Base-by-base conservation (phyloP, 345 rosid species). In the Crucihimalaya himalaica region DNA sequence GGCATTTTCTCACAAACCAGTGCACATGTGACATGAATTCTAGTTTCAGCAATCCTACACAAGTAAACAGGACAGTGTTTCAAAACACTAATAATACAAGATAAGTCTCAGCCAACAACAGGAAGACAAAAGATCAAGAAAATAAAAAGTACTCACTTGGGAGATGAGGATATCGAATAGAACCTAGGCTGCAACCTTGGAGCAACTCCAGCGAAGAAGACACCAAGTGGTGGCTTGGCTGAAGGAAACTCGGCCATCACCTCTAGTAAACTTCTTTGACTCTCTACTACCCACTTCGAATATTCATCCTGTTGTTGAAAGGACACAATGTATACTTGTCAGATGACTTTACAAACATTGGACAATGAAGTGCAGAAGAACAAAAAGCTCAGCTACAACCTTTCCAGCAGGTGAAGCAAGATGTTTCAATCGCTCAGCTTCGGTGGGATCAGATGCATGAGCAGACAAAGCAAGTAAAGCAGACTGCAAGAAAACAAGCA, bases 1-100 rank as follows among this genome's bases (percentile, higher is more conserved):
- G 93, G 88, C 60, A 85, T 92, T 72, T 87, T 89, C 74, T 91
- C 99, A 80, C 81, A 69, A 72, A 95, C 98, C 56, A 95, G 73
- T 5, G 98, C 97, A 87, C 99, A 95, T n/a, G 99, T 92, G 28
- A 92, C 98, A 54, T 95, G 98, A 79, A 95, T 91, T 75, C 87
- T 92, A 19, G 87, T 75, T 25, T 91, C 88, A 31, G 87, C 88
- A 88, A 88, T 84, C 83, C 99, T 95, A 86, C 20, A 52, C 27
- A 51, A 32, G 21, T 43, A 47, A 52, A 48, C 19, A 18, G 15
- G 46, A 40, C 14, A 69, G 31, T 12, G 40, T 10, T 43, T 76
- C 53, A 63, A 19, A 28, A 46, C 37, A 62, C 42, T 16, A 58
- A 28, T 56, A 48, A 16, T 6, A 66, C 39, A 60, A n/a, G 35